These are phyloP conservation scores for Boletus rubescentipes DNA, from an alignment of 768 basidiomycete species.

Conservation along the genomic window DNA sequence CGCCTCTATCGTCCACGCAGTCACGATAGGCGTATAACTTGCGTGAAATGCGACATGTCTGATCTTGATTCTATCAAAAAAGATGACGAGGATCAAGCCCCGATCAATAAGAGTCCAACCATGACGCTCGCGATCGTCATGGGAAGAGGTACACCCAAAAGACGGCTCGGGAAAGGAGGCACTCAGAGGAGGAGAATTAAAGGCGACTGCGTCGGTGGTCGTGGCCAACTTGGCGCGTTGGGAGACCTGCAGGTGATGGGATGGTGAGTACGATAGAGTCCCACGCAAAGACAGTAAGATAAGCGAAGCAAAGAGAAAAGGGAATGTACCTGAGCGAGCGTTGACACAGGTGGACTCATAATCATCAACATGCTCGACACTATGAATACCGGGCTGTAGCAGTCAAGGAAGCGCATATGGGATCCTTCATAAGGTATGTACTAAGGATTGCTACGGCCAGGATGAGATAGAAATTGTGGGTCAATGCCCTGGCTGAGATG, in stretches of 20 bases:
- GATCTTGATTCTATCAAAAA: too few relatives aligned
- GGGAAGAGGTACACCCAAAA: slow-evolving; percentile 89
- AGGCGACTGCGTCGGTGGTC: not conserved
- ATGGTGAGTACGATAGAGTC: too few relatives aligned
- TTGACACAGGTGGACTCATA: slow-evolving; percentile 77
- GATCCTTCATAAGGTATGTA: too few relatives aligned
- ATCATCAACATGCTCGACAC: slow-evolving; percentile 82
- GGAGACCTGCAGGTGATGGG: slow-evolving; percentile 16
- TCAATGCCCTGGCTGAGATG: too few relatives aligned
- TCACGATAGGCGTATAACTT: too few relatives aligned
- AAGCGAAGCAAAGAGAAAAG: not conserved
- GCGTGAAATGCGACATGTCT: too few relatives aligned
- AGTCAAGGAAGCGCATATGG: too few relatives aligned
- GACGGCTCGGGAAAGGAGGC: slow-evolving; percentile 86
- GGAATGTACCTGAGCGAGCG: slow-evolving; percentile 53
- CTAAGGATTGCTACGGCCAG: too few relatives aligned
- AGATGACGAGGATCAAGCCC: slow-evolving; percentile 28
- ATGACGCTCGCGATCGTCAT: slow-evolving; percentile 78
- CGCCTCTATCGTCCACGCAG: too few relatives aligned
- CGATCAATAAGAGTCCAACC: slow-evolving; percentile 63
- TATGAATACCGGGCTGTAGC: slow-evolving; percentile 71
- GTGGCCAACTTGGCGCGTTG: slow-evolving; percentile 11
- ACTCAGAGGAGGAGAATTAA: slow-evolving; percentile 67
- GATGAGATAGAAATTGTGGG: too few relatives aligned
- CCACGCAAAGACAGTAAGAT: not conserved